A percentile compares a stretch with the other conserved stretches of the same genome.
Conservation (phyloP, 805 yeast species). For the Metschnikowia reukaufii region DNA sequence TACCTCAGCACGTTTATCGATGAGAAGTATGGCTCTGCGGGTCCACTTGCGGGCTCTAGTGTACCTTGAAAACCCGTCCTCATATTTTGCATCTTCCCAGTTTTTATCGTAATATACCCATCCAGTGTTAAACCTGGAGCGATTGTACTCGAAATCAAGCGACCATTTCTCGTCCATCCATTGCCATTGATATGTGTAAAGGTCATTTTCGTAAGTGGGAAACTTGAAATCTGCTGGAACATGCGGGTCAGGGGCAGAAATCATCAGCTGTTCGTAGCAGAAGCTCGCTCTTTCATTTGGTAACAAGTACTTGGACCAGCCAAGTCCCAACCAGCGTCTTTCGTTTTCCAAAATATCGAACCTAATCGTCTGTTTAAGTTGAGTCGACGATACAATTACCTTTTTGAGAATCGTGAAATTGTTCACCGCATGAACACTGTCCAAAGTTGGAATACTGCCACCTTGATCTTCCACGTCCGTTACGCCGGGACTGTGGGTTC, state of each 20-base stretch:
- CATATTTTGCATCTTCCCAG: conserved; percentile 44
- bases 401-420: conserved; percentile 43
- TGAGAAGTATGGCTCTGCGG: conserved; percentile 43
- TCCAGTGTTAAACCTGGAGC: conserved; percentile 40
- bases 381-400: conserved; percentile 39
- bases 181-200: conserved; percentile 48
- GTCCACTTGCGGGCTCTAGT: conserved; percentile 55
- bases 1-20: conserved; percentile 22
- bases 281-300: conserved; percentile 54
- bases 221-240: conserved; percentile 36
- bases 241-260: conserved; percentile 28
- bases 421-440: conserved; percentile 25
- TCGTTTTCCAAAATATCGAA: conserved; percentile 57
- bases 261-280: conserved; percentile 42
- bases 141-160: conserved; percentile 42
- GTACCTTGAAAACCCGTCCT: conserved; percentile 49
- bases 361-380: conserved; percentile 46
- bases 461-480: conserved; percentile 8
- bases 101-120: conserved; percentile 56
- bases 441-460: conserved; percentile 5
- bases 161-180: conserved; percentile 59
- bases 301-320: conserved; percentile 52
- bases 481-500: conserved; percentile 14
- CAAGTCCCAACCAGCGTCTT: conserved; percentile 61
- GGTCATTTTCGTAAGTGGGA: conserved; percentile 42